These are phyloP conservation scores for Diddensiella caesifluorescens DNA, from an alignment of 805 yeast genomes.

Conservation along the genomic window DNA sequence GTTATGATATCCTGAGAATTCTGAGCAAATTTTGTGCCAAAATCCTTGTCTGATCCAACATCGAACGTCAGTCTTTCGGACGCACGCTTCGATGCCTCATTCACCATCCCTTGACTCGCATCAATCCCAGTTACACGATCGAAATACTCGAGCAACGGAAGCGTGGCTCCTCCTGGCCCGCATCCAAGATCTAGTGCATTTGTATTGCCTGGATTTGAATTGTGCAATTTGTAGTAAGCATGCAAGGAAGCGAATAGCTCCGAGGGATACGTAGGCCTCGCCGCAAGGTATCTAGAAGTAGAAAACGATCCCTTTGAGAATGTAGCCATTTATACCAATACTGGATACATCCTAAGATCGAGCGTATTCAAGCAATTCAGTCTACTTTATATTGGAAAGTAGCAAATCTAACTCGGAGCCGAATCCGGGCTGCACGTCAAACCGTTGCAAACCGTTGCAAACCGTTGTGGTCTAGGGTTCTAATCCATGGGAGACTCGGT, in stretches of 20 bases:
- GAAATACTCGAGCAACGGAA: slow-evolving; percentile 44
- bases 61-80: slow-evolving; percentile 9
- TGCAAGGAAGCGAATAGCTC: slow-evolving; percentile 41
- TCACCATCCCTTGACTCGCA: slow-evolving; percentile 52
- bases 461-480: no score
- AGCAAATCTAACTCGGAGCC: no score
- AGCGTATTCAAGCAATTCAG: no score
- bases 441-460: no score
- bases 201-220: slow-evolving; percentile 18
- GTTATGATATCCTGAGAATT: slow-evolving; percentile 52
- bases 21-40: slow-evolving; percentile 18
- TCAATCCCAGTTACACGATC: slow-evolving; percentile 59
- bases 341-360: slow-evolving; percentile 1
- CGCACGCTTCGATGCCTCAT: slow-evolving; percentile 34
- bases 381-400: no score
- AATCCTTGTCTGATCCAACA: slow-evolving; percentile 3
- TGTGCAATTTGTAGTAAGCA: slow-evolving; percentile 38
- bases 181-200: slow-evolving; percentile 66
- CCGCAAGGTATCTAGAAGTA: slow-evolving; percentile 47
- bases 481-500: no score
- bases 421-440: no score
- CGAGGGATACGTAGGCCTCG: slow-evolving; percentile 64
- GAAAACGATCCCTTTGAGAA: slow-evolving; percentile 51
- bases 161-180: slow-evolving; percentile 74
- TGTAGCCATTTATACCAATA: slow-evolving; percentile 51